phyloP scores from a whole-genome alignment of 345 rosid genomes.

The Heritiera fomes region DNA sequence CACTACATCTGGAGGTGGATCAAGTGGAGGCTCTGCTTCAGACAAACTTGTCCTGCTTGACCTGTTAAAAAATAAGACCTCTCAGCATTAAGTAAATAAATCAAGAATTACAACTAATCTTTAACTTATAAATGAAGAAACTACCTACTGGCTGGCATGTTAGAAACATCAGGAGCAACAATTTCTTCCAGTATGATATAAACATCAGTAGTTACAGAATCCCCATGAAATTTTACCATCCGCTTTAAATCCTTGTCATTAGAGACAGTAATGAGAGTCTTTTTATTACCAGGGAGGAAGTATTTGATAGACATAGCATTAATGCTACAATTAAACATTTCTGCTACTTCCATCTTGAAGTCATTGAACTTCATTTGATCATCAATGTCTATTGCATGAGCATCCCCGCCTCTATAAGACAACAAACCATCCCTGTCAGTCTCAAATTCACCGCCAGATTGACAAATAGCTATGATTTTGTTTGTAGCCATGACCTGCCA shows the following conservation, averaged over 20 bases:
- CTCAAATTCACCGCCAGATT: constrained; percentile 63
- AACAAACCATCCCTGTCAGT: constrained; percentile 47
- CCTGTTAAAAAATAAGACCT: constrained; percentile 37
- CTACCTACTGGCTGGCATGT: constrained; percentile 88
- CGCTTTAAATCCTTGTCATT: constrained; percentile 64
- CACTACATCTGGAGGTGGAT: constrained; percentile 33
- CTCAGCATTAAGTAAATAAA: constrained; percentile 26
- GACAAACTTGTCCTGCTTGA: constrained; percentile 91
- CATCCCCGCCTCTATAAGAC: constrained; percentile 62
- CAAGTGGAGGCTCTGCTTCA: constrained; percentile 57
- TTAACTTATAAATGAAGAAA: constrained; percentile 24
- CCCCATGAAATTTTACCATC: constrained; percentile 66
- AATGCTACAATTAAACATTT: constrained; percentile 53
- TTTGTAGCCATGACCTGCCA: constrained; percentile 59
- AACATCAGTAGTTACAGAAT: constrained; percentile 55
- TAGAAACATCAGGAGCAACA: constrained; percentile 59
- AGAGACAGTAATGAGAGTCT: constrained; percentile 75
- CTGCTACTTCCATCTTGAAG: constrained; percentile 66
- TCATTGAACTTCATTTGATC: constrained; percentile 48
- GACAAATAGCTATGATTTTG: constrained; percentile 72
- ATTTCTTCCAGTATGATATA: constrained; percentile 63
- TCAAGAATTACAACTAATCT: neutral
- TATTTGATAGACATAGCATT: constrained; percentile 61
- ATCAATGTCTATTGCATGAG: constrained; percentile 68
- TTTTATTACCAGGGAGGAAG: constrained; percentile 84